Conservation (phyloP, 2,329 filamentous ascomycete species). For the Claviceps maximensis region DNA sequence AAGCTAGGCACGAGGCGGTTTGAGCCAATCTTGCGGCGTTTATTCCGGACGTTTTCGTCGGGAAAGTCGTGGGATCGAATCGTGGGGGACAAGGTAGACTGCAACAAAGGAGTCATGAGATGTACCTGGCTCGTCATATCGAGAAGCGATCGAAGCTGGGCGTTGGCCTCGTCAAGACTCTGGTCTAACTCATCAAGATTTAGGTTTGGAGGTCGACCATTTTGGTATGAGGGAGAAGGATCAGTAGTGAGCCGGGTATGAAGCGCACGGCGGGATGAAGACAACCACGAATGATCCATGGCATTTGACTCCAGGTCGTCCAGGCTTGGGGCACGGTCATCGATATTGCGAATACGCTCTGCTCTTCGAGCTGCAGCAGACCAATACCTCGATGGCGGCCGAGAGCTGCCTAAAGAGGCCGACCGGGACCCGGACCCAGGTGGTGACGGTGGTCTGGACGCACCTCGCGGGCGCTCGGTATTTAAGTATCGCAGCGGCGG, state of each 20-base stretch:
- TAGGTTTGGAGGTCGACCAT: slow-evolving; percentile 15
- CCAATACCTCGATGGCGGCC: slow-evolving; percentile 10
- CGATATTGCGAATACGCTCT: slow-evolving; percentile 23
- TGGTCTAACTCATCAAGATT: slow-evolving; percentile 26
- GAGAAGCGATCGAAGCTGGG: slow-evolving; percentile 30
- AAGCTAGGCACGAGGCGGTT: slow-evolving; percentile 39
- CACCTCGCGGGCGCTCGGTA: slow-evolving; percentile 15
- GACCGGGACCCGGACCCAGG: not conserved
- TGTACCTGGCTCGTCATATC: slow-evolving; percentile 23
- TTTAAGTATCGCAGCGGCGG: slow-evolving; percentile 20
- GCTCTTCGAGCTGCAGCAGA: slow-evolving; percentile 19
- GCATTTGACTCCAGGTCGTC: slow-evolving; percentile 15
- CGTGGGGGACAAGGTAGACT: slow-evolving; percentile 21
- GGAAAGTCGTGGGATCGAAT: slow-evolving; percentile 24
- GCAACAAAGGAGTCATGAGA: slow-evolving; percentile 16
- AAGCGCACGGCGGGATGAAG: slow-evolving; percentile 12
- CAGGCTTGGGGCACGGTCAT: slow-evolving; percentile 15
- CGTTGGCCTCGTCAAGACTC: slow-evolving; percentile 28
- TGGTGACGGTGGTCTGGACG: slow-evolving; percentile 7
- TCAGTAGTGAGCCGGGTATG: slow-evolving; percentile 15
- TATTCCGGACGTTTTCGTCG: slow-evolving; percentile 41
- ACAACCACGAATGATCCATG: slow-evolving; percentile 16
- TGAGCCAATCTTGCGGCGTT: slow-evolving; percentile 58
- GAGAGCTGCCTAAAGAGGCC: not conserved
- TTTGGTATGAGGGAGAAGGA: slow-evolving; percentile 2